Conservation (phyloP, 305 asterid species). For the Striga hermonthica region DNA sequence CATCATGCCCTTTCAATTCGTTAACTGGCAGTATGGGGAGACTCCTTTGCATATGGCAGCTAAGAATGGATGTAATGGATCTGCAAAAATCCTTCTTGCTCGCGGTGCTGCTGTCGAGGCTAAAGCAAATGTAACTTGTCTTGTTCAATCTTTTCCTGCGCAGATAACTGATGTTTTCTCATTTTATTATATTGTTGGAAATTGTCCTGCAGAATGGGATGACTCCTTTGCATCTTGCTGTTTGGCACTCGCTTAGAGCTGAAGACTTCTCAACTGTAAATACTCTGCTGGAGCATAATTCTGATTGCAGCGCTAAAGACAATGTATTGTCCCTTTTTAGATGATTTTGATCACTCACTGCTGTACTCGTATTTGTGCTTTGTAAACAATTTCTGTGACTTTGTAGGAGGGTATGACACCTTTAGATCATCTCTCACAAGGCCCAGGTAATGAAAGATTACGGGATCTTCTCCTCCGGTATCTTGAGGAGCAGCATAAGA, state of each 20-base stretch:
- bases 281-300: constrained; percentile 72
- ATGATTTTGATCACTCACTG: constrained; percentile 8
- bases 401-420: constrained; percentile 91
- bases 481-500: constrained; percentile 77
- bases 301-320: constrained; percentile 88
- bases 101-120: constrained; percentile 81
- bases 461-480: constrained; percentile 59
- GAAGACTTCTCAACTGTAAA: constrained; percentile 73
- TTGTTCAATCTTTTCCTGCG: constrained; percentile 10
- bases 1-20: constrained; percentile 20
- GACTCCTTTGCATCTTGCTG: constrained; percentile 98
- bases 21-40: constrained; percentile 75
- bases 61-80: constrained; percentile 89
- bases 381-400: constrained; percentile 30
- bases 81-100: constrained; percentile 77
- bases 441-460: constrained; percentile 67
- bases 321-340: constrained; percentile 40
- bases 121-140: constrained; percentile 67
- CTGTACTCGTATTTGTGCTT: constrained; percentile 33
- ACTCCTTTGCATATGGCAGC: constrained; percentile 98
- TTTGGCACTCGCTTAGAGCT: constrained; percentile 83
- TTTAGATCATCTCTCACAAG: constrained; percentile 75
- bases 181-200: constrained; percentile 26
- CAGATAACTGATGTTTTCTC: constrained; percentile 28
- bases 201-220: constrained; percentile 71